Percentiles rank a stretch among this genome's conserved stretches.
phyloP scores from a whole-genome alignment of 2,329 filamentous ascomycete genomes.

The Diplodia corticola region DNA sequence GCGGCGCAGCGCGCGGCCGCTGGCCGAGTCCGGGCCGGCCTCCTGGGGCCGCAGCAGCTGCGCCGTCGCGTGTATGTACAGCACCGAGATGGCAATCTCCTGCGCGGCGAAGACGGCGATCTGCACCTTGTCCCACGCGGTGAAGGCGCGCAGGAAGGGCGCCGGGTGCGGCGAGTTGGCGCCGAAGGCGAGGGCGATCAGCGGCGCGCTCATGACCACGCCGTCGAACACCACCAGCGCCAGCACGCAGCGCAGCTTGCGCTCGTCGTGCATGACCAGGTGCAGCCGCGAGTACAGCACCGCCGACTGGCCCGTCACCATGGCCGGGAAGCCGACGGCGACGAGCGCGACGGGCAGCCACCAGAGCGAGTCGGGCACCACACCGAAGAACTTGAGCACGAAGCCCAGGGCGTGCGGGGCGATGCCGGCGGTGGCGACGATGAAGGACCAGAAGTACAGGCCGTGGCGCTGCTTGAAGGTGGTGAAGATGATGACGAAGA shows the following conservation, averaged over 20 bases:
- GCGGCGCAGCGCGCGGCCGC: conserved; percentile 28
- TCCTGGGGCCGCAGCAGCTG: neutral
- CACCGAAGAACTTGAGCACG: conserved; percentile 46
- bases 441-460: conserved; percentile 53
- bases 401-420: conserved; percentile 52
- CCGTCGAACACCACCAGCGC: conserved; percentile 60
- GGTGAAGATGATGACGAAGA: conserved; percentile 44
- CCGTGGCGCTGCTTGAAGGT: conserved; percentile 51
- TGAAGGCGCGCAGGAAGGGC: conserved; percentile 39
- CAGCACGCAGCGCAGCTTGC: conserved; percentile 52
- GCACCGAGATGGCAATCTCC: conserved; percentile 34
- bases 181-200: conserved; percentile 58
- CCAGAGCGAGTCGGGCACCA: conserved; percentile 22
- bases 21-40: neutral
- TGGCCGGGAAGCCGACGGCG: conserved; percentile 57
- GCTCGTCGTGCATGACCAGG: conserved; percentile 55
- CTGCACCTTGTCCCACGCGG: conserved; percentile 48
- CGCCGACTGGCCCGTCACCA: conserved; percentile 63
- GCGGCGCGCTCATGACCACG: conserved; percentile 55
- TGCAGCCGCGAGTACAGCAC: conserved; percentile 65
- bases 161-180: conserved; percentile 45
- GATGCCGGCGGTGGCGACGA: conserved; percentile 47
- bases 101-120: conserved; percentile 47
- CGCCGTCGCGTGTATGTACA: conserved; percentile 11
- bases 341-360: conserved; percentile 44